phyloP scores from a whole-genome alignment of 75 land plant genomes.

The Selaginella tamariscina region DNA sequence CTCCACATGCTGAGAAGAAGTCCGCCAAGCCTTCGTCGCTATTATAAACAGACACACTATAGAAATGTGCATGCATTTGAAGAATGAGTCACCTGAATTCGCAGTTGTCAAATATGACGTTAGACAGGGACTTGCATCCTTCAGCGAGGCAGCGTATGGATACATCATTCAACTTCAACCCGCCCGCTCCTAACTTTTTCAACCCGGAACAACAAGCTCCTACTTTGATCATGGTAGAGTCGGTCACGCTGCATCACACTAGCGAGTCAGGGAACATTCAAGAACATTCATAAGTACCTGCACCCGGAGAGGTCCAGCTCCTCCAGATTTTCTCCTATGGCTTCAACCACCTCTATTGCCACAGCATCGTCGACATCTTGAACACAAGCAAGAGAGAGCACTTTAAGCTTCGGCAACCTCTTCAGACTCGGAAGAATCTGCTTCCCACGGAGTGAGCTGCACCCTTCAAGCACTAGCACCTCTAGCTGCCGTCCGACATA shows the following conservation, averaged over 20 bases:
- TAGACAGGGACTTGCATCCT: not conserved
- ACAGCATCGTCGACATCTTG: not conserved
- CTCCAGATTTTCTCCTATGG: not conserved
- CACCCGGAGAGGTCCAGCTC: not conserved
- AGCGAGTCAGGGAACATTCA: not conserved
- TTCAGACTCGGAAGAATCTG: not conserved
- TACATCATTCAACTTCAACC: not conserved
- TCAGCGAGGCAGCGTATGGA: not conserved
- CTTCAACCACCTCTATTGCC: not conserved
- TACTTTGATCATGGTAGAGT: not conserved
- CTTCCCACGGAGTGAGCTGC: not conserved
- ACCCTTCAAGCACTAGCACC: not conserved
- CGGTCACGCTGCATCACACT: not conserved
- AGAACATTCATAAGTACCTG: no score
- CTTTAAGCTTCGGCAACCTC: not conserved
- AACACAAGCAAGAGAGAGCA: not conserved
- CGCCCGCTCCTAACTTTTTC: not conserved
- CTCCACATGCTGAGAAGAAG: not conserved
- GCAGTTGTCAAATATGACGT: not conserved
- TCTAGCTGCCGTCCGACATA: not conserved
- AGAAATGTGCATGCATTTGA: no score
- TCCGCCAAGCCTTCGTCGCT: not conserved
- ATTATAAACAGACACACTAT: not conserved
- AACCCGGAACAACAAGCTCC: not conserved
- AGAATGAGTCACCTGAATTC: not conserved